phyloP scores from a whole-genome alignment of 768 basidiomycete genomes.

The Boletus rufocinnamomeus region DNA sequence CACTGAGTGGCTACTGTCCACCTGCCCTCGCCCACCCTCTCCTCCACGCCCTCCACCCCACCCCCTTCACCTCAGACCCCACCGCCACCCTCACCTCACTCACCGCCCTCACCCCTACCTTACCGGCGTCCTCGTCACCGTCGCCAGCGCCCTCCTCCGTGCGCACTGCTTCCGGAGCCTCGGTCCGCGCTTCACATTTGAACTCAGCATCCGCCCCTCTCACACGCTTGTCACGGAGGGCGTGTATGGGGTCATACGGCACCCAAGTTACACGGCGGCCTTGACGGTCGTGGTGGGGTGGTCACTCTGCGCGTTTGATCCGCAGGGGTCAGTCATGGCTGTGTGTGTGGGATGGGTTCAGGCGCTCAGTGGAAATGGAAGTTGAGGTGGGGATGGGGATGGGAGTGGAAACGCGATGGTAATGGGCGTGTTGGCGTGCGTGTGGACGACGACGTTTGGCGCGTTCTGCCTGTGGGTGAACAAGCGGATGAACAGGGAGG shows the following conservation, averaged over 20 bases:
- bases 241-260: conserved; percentile 30
- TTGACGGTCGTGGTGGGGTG: neutral
- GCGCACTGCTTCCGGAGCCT: conserved; percentile 20
- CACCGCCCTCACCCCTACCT: conserved; percentile 15
- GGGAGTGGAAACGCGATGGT: neutral
- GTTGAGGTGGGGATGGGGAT: neutral
- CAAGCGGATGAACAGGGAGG: conserved; percentile 30
- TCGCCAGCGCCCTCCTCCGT: conserved; percentile 15
- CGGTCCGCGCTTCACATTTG: conserved; percentile 26
- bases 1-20: neutral
- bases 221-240: conserved; percentile 32
- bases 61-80: neutral
- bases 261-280: conserved; percentile 31
- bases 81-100: neutral
- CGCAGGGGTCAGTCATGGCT: neutral
- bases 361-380: neutral
- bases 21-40: neutral
- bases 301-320: conserved; percentile 8
- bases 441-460: neutral
- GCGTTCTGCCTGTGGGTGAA: rapidly evolving
- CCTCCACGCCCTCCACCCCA: neutral
- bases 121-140: neutral
- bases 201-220: conserved; percentile 23
- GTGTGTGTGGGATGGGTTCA: neutral
- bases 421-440: neutral